Evolutionary conservation across 345 rosid genomes (phyloP), one percentile per base, ranked within the genome.

Genomic region (Citrus hindsii): DNA sequence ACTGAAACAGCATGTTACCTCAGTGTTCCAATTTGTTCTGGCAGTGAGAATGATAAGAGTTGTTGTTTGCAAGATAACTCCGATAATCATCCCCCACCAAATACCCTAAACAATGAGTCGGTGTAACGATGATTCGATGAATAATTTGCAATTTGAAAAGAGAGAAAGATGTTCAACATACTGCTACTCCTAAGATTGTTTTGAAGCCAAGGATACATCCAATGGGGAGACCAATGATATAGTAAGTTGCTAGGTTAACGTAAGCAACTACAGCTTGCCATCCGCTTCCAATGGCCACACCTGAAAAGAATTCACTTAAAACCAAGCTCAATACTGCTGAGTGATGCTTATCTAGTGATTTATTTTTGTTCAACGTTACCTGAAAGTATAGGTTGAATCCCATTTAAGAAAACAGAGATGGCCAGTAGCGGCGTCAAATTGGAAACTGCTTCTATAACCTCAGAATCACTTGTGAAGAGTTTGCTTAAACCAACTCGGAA

Each of bases 271-370:
- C 83, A 37, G 91, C 90, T 88, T 96, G 97, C 99, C 99, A 92
- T 21, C 99, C 97, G 74, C 98, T 91, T 22, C 99, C 99, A 79
- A 96, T 92, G 19, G 99, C 99, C 79, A 96, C 99, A n/a, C 99
- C 98, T 89, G 79, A 32, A 60, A 46, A 46, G 18, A 8, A 5
- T 46, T 18, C 19, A 51, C 61, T 30, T 14, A 3, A 67, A 68
- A 13, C 35, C 24, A 24, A 24, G 8, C 22, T 48, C 61, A 51
- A 19, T 70, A 7, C 5, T 9, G 5, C 8, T 2, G 9, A 69
- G 13, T 4, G 27, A 21, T 21, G 22, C 9, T n/a, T 19, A 33
- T 53, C 7, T 53, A 16, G 58, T 53, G 22, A 3, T 21, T 71
- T 16, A 8, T 74, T n/a, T 28, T 19, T 46, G 18, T 46, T 7